Evolutionary conservation across 1,139 yeast species (phyloP).

Genomic region (Geotrichum bryndzae): DNA sequence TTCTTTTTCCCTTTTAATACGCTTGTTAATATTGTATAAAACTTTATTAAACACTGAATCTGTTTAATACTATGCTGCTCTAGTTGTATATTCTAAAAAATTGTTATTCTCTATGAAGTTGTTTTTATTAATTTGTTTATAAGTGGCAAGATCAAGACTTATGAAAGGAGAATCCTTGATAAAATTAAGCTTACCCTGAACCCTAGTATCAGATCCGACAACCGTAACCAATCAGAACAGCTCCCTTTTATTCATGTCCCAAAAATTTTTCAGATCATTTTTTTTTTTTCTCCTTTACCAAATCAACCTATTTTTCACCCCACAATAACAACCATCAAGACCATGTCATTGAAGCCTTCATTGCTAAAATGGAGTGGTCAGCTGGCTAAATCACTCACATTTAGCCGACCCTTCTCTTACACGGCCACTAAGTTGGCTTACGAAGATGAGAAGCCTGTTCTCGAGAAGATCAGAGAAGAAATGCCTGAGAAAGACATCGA

Average conservation of each 20-base stretch:
- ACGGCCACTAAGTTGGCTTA: constrained; percentile 20
- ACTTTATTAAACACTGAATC: background rate
- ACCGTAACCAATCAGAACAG: background rate
- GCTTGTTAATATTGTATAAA: background rate
- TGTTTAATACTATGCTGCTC: background rate
- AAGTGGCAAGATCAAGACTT: background rate
- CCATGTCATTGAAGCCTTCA: background rate
- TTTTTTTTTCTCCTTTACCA: background rate
- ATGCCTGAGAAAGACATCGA: constrained; percentile 54
- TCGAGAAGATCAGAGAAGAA: constrained; percentile 40
- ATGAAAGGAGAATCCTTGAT: background rate
- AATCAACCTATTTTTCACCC: background rate
- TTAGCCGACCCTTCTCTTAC: constrained; percentile 9
- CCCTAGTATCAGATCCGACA: background rate
- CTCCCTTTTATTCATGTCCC: background rate
- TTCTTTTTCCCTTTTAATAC: background rate
- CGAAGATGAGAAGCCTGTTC: constrained; percentile 33
- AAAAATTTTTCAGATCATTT: background rate
- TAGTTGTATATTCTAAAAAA: background rate
- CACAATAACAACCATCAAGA: background rate
- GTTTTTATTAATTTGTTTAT: background rate
- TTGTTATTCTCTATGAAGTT: background rate
- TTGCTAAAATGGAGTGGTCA: background rate
- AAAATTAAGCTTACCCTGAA: background rate
- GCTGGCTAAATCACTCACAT: background rate